These are phyloP conservation scores for Schizochytrium sp. DNA, from an alignment of 108 stramenopile species.

Conservation along the genomic window DNA sequence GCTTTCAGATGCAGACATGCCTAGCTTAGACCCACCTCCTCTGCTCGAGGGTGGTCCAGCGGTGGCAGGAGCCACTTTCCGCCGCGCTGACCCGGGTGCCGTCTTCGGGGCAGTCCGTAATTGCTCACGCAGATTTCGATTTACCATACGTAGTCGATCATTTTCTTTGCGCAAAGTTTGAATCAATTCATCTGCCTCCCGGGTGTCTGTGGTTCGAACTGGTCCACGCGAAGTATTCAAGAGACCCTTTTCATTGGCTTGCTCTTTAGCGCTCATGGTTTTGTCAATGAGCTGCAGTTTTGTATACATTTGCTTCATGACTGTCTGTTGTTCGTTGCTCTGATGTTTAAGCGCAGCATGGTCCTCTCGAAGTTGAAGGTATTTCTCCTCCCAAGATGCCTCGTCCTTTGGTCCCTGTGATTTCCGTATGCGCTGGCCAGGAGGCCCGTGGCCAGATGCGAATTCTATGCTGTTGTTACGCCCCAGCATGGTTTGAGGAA, in stretches of 20 bases:
- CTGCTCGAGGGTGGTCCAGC: constrained; percentile 56
- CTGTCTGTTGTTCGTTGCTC: constrained; percentile 69
- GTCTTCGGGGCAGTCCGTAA: background rate
- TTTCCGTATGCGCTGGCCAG: background rate
- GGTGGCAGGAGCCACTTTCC: constrained; percentile 24
- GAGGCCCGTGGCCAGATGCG: background rate
- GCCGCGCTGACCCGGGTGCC: background rate
- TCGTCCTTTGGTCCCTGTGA: constrained; percentile 3
- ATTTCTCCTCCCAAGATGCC: constrained; percentile 69
- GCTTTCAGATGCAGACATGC: background rate
- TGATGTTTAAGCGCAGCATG: constrained; percentile 69
- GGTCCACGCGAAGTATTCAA: background rate
- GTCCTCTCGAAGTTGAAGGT: constrained; percentile 66
- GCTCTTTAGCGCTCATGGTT: background rate
- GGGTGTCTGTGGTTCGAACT: constrained; percentile 53
- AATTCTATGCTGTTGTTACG: background rate
- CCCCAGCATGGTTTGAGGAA: background rate
- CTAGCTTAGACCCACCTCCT: background rate
- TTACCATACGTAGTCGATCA: constrained; percentile 50
- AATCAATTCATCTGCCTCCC: constrained; percentile 59
- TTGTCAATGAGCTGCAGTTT: constrained; percentile 28
- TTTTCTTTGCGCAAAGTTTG: constrained; percentile 41
- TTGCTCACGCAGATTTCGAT: constrained; percentile 14
- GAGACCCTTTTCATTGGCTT: constrained; percentile 27
- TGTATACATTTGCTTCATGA: constrained; percentile 48